Conservation (phyloP, 108 stramenopile genomes). For the Seminavis robusta region DNA sequence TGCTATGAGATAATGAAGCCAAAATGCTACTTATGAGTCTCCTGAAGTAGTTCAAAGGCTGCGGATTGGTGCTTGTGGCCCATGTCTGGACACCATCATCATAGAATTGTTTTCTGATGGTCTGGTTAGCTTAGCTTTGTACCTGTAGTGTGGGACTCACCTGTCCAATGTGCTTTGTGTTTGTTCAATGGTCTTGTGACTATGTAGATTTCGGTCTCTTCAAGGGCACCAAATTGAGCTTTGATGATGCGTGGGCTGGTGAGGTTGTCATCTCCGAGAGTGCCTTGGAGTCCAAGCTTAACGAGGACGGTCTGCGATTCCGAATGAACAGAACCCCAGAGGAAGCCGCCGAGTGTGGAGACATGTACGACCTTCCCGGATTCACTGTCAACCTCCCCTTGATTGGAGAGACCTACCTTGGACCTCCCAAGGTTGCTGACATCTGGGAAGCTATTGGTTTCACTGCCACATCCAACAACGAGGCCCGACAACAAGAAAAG, state of each 20-base stretch:
- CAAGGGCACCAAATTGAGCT: conserved; percentile 60
- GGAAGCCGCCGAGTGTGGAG: conserved; percentile 71
- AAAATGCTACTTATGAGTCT: no score
- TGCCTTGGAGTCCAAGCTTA: conserved; percentile 67
- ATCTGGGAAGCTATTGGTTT: conserved; percentile 89
- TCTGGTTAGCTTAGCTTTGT: background rate
- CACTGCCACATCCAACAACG: conserved; percentile 89
- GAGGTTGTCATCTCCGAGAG: conserved; percentile 72
- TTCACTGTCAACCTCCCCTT: conserved; percentile 79
- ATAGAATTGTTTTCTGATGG: background rate
- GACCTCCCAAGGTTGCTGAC: conserved; percentile 78
- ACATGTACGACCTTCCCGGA: conserved; percentile 60
- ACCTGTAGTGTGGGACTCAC: conserved; percentile 1
- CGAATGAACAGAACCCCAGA: conserved; percentile 77
- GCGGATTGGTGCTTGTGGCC: no score
- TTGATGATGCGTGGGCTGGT: conserved; percentile 77
- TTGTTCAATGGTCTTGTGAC: background rate
- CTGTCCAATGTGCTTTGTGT: background rate
- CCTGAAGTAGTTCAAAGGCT: no score
- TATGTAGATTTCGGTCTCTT: conserved; percentile 77
- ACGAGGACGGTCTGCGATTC: conserved; percentile 87
- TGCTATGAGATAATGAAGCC: background rate
- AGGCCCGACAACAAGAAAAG: conserved; percentile 82
- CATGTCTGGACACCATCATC: no score
- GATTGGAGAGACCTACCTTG: conserved; percentile 84